These are phyloP conservation scores for Camellia lanceoleosa DNA, from an alignment of 148 eudicot species.

Conservation along the genomic window DNA sequence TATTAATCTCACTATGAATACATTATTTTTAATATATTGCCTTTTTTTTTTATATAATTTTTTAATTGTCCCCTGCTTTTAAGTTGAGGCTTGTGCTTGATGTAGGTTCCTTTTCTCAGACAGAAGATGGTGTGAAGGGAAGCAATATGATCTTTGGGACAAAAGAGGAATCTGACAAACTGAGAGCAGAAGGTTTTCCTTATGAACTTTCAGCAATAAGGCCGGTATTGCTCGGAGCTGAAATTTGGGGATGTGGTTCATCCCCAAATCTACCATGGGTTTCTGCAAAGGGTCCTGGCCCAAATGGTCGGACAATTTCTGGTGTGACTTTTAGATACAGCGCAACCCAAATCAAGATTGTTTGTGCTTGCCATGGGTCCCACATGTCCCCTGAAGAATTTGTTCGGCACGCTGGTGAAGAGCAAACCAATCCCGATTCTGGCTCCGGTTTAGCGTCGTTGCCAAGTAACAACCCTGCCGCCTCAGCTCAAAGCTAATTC, in stretches of 20 bases:
- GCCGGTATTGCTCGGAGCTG: constrained; percentile 74
- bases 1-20: neutral
- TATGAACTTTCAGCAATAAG: constrained; percentile 64
- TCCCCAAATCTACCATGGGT: constrained; percentile 91
- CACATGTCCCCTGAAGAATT: constrained; percentile 97
- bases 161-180: constrained; percentile 33
- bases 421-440: constrained; percentile 28
- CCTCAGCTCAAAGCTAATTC: constrained; percentile 64
- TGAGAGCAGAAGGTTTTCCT: constrained; percentile 38
- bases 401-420: constrained; percentile 72
- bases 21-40: neutral
- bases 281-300: constrained; percentile 83
- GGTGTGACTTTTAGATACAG: constrained; percentile 79
- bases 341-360: constrained; percentile 75
- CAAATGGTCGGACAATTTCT: constrained; percentile 80
- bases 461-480: constrained; percentile 55
- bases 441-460: constrained; percentile 44
- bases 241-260: constrained; percentile 91
- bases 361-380: constrained; percentile 92
- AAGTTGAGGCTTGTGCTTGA: constrained; percentile 14
- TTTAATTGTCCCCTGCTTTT: neutral
- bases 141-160: constrained; percentile 17
- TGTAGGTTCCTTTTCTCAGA: constrained; percentile 50
- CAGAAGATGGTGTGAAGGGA: constrained; percentile 39
- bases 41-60: neutral